phyloP scores from a whole-genome alignment of 129 eudicot species.

The Scalesia atractyloides region DNA sequence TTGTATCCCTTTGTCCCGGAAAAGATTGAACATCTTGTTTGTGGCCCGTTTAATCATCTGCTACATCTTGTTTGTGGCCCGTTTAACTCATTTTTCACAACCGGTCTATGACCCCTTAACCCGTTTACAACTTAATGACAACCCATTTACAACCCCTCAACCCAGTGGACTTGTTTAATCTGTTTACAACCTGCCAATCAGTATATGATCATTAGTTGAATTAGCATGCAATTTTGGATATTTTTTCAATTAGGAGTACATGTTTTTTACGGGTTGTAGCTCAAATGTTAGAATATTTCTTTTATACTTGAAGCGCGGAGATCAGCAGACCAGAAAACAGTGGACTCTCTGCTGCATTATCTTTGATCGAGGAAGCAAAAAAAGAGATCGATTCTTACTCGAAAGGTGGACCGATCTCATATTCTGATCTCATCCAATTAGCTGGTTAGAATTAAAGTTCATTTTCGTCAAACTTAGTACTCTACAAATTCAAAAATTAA shows the following conservation, averaged over 20 bases:
- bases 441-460: conserved; percentile 56
- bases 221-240: neutral
- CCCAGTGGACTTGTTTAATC: too few relatives aligned
- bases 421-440: conserved; percentile 87
- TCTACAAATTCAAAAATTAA: neutral
- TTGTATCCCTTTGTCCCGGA: neutral
- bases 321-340: conserved; percentile 86
- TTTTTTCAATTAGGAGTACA: neutral
- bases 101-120: neutral
- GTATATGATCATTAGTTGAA: neutral
- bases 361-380: conserved; percentile 73
- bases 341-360: conserved; percentile 78
- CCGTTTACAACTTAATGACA: neutral
- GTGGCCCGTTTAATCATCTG: too few relatives aligned
- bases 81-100: neutral
- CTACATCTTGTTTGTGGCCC: neutral
- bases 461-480: neutral
- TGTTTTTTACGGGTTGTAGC: neutral
- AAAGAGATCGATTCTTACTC: conserved; percentile 94
- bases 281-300: conserved; percentile 27
- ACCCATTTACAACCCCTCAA: neutral
- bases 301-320: conserved; percentile 84
- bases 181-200: neutral
- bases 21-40: neutral
- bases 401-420: conserved; percentile 95